Evolutionary conservation across 208 protist genomes (phyloP).

Genomic region (Trypanosoma avium): DNA sequence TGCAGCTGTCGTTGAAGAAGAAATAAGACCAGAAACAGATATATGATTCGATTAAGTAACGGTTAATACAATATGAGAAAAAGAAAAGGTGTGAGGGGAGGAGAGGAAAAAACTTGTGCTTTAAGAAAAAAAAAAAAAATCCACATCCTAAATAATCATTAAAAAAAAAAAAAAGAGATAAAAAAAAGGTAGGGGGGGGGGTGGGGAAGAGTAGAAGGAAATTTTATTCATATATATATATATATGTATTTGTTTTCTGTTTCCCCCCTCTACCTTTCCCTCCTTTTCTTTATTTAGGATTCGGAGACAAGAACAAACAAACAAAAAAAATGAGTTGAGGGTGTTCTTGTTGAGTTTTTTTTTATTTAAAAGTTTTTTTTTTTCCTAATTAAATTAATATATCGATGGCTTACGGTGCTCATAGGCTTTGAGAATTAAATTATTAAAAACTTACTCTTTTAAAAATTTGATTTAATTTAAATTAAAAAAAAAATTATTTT

Average conservation of each 20-base stretch:
- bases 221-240: no score
- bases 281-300: no score
- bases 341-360: neutral
- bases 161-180: constrained; percentile 1
- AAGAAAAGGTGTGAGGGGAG: neutral
- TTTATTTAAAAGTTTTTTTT: constrained; percentile 6
- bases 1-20: constrained; percentile 16
- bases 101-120: neutral
- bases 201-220: neutral
- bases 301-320: constrained; percentile 2
- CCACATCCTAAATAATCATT: neutral
- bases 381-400: neutral
- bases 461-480: no score
- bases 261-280: no score
- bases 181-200: neutral
- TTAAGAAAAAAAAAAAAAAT: neutral
- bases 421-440: no score
- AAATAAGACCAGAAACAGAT: constrained; percentile 30
- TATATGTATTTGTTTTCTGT: no score
- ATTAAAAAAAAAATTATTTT: no score
- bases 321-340: no score
- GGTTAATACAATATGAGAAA: constrained; percentile 1
- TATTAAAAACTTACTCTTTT: no score
- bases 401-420: neutral
- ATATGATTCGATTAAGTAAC: constrained; percentile 23